Conservation (phyloP, 768 basidiomycete species). For the Hypsizygus marmoreus region DNA sequence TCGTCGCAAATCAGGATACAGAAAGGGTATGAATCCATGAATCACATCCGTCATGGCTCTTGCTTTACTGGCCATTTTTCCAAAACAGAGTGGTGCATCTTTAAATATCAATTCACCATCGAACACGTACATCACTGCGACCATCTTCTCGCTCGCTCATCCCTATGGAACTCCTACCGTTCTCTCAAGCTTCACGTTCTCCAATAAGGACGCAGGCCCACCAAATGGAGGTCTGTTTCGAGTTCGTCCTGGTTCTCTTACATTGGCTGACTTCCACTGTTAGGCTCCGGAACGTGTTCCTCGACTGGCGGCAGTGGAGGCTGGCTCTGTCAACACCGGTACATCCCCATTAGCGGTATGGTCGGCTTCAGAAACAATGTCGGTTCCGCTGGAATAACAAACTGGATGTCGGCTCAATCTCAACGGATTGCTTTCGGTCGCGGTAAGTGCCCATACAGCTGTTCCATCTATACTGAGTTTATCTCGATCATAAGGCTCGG, state of each 20-base stretch:
- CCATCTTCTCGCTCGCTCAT: slow-evolving; percentile 66
- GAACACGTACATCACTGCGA: slow-evolving; percentile 64
- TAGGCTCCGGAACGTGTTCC: slow-evolving; percentile 52
- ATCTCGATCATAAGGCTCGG: slow-evolving; percentile 36
- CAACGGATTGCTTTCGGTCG: slow-evolving; percentile 70
- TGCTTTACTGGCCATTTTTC: neutral
- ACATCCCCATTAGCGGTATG: slow-evolving; percentile 59
- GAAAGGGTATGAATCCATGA: slow-evolving; percentile 46
- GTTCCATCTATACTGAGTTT: neutral
- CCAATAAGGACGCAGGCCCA: slow-evolving; percentile 53
- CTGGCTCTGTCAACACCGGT: slow-evolving; percentile 71
- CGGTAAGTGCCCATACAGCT: slow-evolving; percentile 35
- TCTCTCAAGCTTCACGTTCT: slow-evolving; percentile 60
- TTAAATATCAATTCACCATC: slow-evolving; percentile 61
- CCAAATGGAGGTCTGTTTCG: slow-evolving; percentile 53
- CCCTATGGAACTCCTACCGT: slow-evolving; percentile 68
- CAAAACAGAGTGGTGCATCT: slow-evolving; percentile 47
- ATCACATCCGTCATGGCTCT: neutral
- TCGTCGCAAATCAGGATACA: slow-evolving; percentile 72
- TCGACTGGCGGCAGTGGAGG: slow-evolving; percentile 53
- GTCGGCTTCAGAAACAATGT: slow-evolving; percentile 65
- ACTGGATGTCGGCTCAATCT: slow-evolving; percentile 60
- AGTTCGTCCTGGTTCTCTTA: neutral
- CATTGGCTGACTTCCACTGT: neutral
- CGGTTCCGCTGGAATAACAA: slow-evolving; percentile 47